Percentiles rank a stretch among this genome's conserved stretches.
Evolutionary conservation across 257 asterid genomes (phyloP).

Genomic region (Solanum phureja): DNA sequence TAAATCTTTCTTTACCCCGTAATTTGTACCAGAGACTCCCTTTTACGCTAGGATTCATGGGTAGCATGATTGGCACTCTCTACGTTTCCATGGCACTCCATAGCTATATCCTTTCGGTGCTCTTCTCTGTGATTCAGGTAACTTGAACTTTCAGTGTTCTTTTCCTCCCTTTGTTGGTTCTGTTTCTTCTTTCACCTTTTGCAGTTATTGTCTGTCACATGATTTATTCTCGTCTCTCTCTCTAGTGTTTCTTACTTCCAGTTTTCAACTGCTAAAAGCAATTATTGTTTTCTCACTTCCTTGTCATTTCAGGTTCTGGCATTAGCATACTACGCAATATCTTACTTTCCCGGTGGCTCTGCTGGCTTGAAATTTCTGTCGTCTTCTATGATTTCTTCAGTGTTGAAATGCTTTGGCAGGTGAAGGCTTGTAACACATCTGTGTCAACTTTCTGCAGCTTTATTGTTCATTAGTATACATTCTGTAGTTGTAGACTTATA

Average conservation of each 20-base stretch:
- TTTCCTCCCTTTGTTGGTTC: not conserved
- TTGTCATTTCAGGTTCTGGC: constrained; percentile 57
- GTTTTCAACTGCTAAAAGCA: not conserved
- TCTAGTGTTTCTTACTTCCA: not conserved
- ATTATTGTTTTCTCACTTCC: not conserved
- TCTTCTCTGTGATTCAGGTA: constrained; percentile 88
- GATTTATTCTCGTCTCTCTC: not conserved
- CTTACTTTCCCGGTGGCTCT: constrained; percentile 96
- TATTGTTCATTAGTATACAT: not conserved
- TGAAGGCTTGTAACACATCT: constrained; percentile 11
- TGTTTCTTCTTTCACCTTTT: not conserved
- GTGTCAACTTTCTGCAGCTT: not conserved
- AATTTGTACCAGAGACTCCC: constrained; percentile 70
- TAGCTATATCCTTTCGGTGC: constrained; percentile 82
- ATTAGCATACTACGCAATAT: constrained; percentile 70
- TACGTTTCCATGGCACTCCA: constrained; percentile 95
- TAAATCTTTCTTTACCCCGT: constrained; percentile 4
- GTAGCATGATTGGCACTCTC: constrained; percentile 87
- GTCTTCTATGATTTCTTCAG: constrained; percentile 62
- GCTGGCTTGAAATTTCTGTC: constrained; percentile 78
- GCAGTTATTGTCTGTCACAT: not conserved
- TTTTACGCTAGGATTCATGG: constrained; percentile 75
- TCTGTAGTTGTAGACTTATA: not conserved
- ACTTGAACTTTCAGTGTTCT: constrained; percentile 6
- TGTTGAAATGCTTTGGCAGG: constrained; percentile 69